Evolutionary conservation across 2,329 filamentous ascomycete species (phyloP), one percentile per base, ranked within the genome.

Genomic region (Colletotrichum lupini): DNA sequence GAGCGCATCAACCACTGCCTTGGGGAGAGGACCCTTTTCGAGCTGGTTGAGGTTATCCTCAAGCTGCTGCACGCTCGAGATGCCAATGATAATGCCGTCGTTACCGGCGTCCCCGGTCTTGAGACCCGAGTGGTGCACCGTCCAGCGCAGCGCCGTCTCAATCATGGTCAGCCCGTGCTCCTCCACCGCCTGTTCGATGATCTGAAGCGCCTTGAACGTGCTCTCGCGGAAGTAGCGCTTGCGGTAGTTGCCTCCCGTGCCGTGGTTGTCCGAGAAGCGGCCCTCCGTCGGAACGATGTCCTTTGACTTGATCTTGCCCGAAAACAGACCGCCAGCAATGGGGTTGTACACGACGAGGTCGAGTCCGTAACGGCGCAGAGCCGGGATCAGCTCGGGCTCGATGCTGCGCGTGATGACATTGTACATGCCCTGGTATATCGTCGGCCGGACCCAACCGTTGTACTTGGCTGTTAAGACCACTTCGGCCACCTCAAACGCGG

Each of bases 341-440:
- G 94, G 94, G 81, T 97, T 97, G 84, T 95, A 96, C 55, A 94
- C 86, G 8, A 96, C 94, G 58, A 97, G 88, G 75, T 95, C 92
- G 26, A 97, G 87, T 2, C 93, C 93, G 80, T 95, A 96, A 65
- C 93, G 90, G 26, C 90, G 90, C 79, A 93, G 95, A 26, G 91
- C 91, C 3, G 91, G 90, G 67, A 97, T 88, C 55, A 97, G 85
- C 81, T 97, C 94, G 1, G 89, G 81, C 81, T 97, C 94, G 75
- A 96, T 92, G 67, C 89, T 90, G 65, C 94, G 90, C 26, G 92
- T 94, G 76, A 95, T 93, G 70, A 89, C 90, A 82, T 96, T 96
- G 83, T 96, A 96, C 93, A 97, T 96, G 77, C 88, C 95, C 82
- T 97, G 94, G 82, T 94, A 97, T 68, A 97, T 91, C 0, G 93